phyloP scores from a whole-genome alignment of 106 monocot species.

The Dioscorea zingiberensis region DNA sequence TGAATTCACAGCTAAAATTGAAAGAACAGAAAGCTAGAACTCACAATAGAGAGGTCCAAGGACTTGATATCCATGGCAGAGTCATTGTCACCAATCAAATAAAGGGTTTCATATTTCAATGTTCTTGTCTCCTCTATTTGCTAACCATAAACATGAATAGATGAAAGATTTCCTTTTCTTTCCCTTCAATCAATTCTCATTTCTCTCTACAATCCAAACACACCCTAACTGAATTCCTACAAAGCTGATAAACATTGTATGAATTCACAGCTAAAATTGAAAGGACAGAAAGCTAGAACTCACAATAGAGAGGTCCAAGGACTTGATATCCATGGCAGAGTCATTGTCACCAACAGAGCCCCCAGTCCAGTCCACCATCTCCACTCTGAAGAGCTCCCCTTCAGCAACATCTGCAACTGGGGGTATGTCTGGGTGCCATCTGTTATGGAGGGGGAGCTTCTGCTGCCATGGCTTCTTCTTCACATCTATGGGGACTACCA shows the following conservation, averaged over 20 bases:
- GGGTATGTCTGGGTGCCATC: slow-evolving; percentile 86
- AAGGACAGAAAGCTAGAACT: slow-evolving; percentile 7
- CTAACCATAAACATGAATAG: too few relatives aligned
- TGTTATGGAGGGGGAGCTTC: slow-evolving; percentile 59
- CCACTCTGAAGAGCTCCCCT: slow-evolving; percentile 66
- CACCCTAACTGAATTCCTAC: too few relatives aligned
- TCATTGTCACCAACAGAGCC: slow-evolving; percentile 50
- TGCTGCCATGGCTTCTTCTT: slow-evolving; percentile 83
- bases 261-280: too few relatives aligned
- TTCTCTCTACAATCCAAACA: too few relatives aligned
- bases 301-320: slow-evolving; percentile 56
- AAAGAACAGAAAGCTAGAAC: too few relatives aligned
- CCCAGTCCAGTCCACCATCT: slow-evolving; percentile 81
- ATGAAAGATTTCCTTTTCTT: too few relatives aligned
- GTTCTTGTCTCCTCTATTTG: too few relatives aligned
- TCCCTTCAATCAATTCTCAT: background rate
- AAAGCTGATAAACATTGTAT: too few relatives aligned
- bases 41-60: too few relatives aligned
- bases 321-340: slow-evolving; percentile 65
- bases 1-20: too few relatives aligned
- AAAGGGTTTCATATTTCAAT: too few relatives aligned
- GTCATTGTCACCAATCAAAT: slow-evolving; percentile 56
- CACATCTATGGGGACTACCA: slow-evolving; percentile 63
- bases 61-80: slow-evolving; percentile 63
- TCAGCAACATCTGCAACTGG: slow-evolving; percentile 50